Conservation (phyloP, 768 basidiomycete genomes). For the Boletus rubroflammeus region DNA sequence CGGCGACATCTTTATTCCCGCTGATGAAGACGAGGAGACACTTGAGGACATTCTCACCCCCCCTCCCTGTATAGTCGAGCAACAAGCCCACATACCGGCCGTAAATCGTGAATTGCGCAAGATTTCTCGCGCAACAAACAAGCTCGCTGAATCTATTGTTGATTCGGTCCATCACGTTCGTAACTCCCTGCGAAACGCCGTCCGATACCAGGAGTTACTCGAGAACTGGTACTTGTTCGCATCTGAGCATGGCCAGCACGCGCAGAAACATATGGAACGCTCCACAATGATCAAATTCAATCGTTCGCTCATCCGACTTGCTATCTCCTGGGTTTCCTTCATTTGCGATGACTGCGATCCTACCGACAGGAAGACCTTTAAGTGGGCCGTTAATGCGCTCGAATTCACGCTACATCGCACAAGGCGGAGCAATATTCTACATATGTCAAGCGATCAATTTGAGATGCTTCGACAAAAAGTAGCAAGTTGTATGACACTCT, state of each 20-base stretch:
- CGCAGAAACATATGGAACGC: slow-evolving; percentile 83
- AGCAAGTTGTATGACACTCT: slow-evolving; percentile 92
- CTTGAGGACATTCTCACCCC: slow-evolving; percentile 40
- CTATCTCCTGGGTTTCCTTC: slow-evolving; percentile 97
- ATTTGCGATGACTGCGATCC: slow-evolving; percentile 98
- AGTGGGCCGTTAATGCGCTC: slow-evolving; percentile 95
- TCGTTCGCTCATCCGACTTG: slow-evolving; percentile 78
- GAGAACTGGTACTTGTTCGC: slow-evolving; percentile 96
- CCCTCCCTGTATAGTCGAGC: slow-evolving; percentile 60
- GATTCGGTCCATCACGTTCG: slow-evolving; percentile 88
- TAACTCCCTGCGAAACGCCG: slow-evolving; percentile 53
- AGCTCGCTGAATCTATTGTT: slow-evolving; percentile 89
- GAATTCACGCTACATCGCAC: slow-evolving; percentile 90
- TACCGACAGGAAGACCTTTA: slow-evolving; percentile 91
- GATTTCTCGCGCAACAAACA: slow-evolving; percentile 84
- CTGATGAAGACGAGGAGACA: slow-evolving; percentile 61
- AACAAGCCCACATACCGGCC: slow-evolving; percentile 85
- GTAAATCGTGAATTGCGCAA: slow-evolving; percentile 89
- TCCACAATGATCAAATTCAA: slow-evolving; percentile 70
- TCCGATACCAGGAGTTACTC: slow-evolving; percentile 76
- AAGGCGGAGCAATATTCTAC: slow-evolving; percentile 81
- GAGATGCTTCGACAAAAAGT: slow-evolving; percentile 87
- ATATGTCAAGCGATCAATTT: slow-evolving; percentile 86
- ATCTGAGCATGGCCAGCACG: slow-evolving; percentile 93
- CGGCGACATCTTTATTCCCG: slow-evolving; percentile 54